phyloP scores from a whole-genome alignment of 2,329 filamentous ascomycete species.

The Ascochyta viciae-villosae region DNA sequence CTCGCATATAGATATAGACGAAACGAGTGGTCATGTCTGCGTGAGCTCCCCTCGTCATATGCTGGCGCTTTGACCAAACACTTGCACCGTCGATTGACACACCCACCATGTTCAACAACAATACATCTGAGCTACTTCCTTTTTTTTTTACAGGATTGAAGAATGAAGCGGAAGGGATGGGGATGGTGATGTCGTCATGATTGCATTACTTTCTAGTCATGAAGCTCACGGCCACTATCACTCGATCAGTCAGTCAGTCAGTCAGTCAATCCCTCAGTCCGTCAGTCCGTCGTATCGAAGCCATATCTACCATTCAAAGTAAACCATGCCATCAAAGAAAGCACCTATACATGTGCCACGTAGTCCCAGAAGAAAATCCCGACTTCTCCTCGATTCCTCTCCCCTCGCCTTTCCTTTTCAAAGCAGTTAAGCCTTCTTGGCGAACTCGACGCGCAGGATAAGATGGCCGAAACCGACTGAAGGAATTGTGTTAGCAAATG shows the following conservation, averaged over 20 bases:
- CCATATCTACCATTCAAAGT: not conserved
- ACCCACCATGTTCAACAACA: no score
- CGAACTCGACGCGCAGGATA: slow-evolving; percentile 86
- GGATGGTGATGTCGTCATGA: slow-evolving; percentile 10
- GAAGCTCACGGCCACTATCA: not conserved
- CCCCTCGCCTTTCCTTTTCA: not conserved
- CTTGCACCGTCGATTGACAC: no score
- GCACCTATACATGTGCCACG: no score
- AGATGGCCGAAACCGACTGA: slow-evolving; percentile 79
- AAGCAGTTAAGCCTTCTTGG: slow-evolving; percentile 62
- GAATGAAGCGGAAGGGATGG: no score
- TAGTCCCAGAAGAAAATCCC: not conserved
- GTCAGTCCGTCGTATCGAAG: not conserved
- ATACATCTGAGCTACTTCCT: not conserved
- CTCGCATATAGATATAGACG: slow-evolving; percentile 2
- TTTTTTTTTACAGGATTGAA: not conserved
- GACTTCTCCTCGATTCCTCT: not conserved
- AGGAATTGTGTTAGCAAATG: slow-evolving; percentile 23
- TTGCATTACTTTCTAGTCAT: slow-evolving; percentile 16
- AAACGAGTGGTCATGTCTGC: slow-evolving; percentile 4
- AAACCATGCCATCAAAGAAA: not conserved
- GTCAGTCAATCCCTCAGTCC: not conserved
- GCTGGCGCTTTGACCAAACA: not conserved
- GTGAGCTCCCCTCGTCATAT: not conserved
- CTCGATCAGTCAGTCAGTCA: not conserved